A percentile compares a stretch with the other conserved stretches of the same genome.
Evolutionary conservation across 1,284 basidiomycete species (phyloP).

Genomic region (Moesziomyces sp.): DNA sequence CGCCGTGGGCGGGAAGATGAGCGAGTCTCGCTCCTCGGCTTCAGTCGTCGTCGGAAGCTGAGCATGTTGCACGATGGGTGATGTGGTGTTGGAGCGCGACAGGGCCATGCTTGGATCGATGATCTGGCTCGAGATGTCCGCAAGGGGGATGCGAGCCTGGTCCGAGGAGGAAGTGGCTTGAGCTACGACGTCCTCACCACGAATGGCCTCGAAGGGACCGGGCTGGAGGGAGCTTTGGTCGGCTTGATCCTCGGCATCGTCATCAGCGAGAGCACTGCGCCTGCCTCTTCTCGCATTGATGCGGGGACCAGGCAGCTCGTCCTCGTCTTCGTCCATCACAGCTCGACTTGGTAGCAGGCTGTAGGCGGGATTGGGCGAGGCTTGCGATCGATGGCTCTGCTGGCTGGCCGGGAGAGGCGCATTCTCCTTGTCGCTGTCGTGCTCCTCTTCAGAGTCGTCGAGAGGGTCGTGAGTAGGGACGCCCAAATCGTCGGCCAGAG

Average conservation of each 20-base stretch:
- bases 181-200: conserved; percentile 3
- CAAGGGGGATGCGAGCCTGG: conserved; percentile 24
- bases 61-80: conserved; percentile 24
- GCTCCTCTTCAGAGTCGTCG: conserved; percentile 30
- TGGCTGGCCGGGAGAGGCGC: conserved; percentile 44
- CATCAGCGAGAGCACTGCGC: conserved; percentile 37
- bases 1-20: conserved; percentile 14
- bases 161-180: conserved; percentile 7
- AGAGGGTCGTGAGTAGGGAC: conserved; percentile 10
- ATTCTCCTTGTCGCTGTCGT: conserved; percentile 61
- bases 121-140: conserved; percentile 42
- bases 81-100: conserved; percentile 32
- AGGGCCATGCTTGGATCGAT: conserved; percentile 34
- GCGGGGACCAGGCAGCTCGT: conserved; percentile 36
- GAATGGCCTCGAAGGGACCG: conserved; percentile 29
- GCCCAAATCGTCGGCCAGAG: conserved; percentile 1
- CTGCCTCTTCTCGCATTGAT: conserved; percentile 16
- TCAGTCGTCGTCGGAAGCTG: conserved; percentile 8
- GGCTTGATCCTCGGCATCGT: conserved; percentile 33
- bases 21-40: conserved; percentile 12
- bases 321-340: conserved; percentile 49
- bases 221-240: conserved; percentile 28
- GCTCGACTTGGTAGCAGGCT: conserved; percentile 23
- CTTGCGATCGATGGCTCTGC: conserved; percentile 18
- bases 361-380: conserved; percentile 22